Evolutionary conservation across 148 eudicot genomes (phyloP).

Genomic region (Drosera capensis): DNA sequence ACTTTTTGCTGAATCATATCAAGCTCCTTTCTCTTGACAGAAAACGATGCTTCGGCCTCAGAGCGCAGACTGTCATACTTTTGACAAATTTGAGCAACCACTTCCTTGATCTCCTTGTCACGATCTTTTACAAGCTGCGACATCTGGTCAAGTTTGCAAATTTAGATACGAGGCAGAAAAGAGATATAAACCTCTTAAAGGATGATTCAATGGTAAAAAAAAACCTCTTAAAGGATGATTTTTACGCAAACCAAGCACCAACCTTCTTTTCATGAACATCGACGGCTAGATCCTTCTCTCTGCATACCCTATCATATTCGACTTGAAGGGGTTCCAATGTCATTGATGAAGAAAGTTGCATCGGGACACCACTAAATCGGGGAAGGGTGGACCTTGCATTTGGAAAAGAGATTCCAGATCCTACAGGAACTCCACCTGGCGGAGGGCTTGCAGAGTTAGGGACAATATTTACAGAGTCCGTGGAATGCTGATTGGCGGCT

Average conservation of each 20-base stretch:
- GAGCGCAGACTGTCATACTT: conserved; percentile 38
- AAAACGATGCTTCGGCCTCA: conserved; percentile 43
- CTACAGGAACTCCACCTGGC: conserved; percentile 9
- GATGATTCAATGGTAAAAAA: too few species aligned
- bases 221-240: neutral
- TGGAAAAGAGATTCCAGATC: conserved; percentile 7
- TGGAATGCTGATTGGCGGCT: too few species aligned
- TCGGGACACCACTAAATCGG: conserved; percentile 3
- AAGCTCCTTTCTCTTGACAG: conserved; percentile 36
- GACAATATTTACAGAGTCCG: conserved; percentile 16
- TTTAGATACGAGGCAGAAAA: conserved; percentile 3
- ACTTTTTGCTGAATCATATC: conserved; percentile 34
- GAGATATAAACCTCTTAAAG: too few species aligned
- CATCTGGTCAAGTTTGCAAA: conserved; percentile 31
- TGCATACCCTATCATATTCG: conserved; percentile 37
- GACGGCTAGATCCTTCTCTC: conserved; percentile 21
- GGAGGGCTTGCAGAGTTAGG: conserved; percentile 5
- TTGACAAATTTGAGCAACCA: conserved; percentile 35
- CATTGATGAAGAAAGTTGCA: conserved; percentile 15
- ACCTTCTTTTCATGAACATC: conserved; percentile 38
- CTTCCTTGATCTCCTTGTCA: conserved; percentile 71
- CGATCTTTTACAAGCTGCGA: conserved; percentile 33
- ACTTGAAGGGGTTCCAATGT: conserved; percentile 53
- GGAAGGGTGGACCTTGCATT: conserved; percentile 7
- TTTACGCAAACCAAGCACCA: conserved; percentile 13